Evolutionary conservation across 73 alveolate species (phyloP).

Genomic region (Tetrahymena malaccensis): DNA sequence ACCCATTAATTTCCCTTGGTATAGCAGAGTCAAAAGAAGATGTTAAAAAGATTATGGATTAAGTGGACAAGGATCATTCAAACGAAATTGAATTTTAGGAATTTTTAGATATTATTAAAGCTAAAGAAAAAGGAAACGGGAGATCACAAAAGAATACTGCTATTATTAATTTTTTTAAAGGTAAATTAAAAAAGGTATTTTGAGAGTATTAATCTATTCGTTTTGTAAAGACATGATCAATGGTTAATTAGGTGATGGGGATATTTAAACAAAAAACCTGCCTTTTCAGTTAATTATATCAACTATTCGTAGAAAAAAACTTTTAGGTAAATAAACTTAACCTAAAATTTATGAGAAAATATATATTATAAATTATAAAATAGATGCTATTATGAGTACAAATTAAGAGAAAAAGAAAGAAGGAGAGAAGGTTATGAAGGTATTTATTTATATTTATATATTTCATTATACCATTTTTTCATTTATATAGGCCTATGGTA

Average conservation of each 20-base stretch:
- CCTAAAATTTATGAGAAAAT: too few species aligned
- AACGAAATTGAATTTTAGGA: conserved; percentile 80
- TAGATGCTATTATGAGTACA: conserved; percentile 38
- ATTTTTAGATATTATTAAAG: conserved; percentile 72
- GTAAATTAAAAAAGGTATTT: not conserved
- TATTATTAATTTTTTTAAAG: conserved; percentile 71
- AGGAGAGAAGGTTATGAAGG: conserved; percentile 43
- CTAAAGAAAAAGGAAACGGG: conserved; percentile 67
- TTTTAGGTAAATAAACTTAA: not conserved
- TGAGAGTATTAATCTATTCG: not conserved
- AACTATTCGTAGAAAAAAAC: conserved; percentile 36
- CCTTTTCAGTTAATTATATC: conserved; percentile 29
- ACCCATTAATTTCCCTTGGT: conserved; percentile 90
- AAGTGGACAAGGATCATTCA: conserved; percentile 85
- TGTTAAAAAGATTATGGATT: conserved; percentile 62
- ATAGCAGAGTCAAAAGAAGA: conserved; percentile 90
- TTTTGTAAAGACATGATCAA: conserved; percentile 18
- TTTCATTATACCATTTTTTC: not conserved
- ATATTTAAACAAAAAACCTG: conserved; percentile 33
- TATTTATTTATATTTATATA: not conserved
- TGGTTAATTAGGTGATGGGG: conserved; percentile 37
- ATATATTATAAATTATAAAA: not conserved
- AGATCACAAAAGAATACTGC: conserved; percentile 45
- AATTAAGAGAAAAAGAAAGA: conserved; percentile 31
- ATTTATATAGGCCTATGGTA: conserved; percentile 17